These are phyloP conservation scores for Tulasnella sp. DNA, from an alignment of 768 basidiomycete species.

Conservation along the genomic window DNA sequence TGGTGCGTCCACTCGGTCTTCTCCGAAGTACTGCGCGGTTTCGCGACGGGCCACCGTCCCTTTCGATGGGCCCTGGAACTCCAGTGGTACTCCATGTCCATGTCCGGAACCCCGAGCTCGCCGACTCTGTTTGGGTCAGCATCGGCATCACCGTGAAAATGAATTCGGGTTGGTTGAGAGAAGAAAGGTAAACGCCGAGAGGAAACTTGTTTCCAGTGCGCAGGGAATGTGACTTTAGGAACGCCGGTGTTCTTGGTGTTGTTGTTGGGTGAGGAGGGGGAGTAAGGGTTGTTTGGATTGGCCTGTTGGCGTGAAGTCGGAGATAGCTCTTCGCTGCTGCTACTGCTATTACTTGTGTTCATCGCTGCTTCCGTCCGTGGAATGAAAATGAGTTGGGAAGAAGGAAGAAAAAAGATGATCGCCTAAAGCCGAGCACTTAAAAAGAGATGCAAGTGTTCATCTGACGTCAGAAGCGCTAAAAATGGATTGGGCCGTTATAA, in stretches of 20 bases:
- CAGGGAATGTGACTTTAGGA: not conserved
- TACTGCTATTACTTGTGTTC: too few relatives aligned
- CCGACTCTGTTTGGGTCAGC: not conserved
- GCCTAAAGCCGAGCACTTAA: too few relatives aligned
- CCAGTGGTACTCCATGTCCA: not conserved
- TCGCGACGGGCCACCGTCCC: not conserved
- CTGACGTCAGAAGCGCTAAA: too few relatives aligned
- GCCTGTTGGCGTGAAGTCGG: not conserved
- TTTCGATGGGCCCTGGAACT: conserved; percentile 14
- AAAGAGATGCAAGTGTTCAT: too few relatives aligned
- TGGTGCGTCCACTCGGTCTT: not conserved
- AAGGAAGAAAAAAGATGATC: too few relatives aligned
- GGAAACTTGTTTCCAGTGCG: not conserved
- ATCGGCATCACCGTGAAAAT: not conserved
- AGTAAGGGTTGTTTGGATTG: too few relatives aligned
- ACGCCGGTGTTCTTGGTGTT: not conserved
- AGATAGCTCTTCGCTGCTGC: too few relatives aligned
- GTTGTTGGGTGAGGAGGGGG: not conserved
- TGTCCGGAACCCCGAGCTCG: not conserved
- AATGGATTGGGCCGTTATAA: too few relatives aligned
- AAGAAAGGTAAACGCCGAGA: not conserved
- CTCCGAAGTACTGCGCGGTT: too few relatives aligned
- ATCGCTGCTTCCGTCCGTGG: too few relatives aligned
- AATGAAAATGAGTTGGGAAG: too few relatives aligned
- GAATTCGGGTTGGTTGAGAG: conserved; percentile 1